Evolutionary conservation across 2,329 filamentous ascomycete genomes (phyloP).

Genomic region (Aspergillus sp.): DNA sequence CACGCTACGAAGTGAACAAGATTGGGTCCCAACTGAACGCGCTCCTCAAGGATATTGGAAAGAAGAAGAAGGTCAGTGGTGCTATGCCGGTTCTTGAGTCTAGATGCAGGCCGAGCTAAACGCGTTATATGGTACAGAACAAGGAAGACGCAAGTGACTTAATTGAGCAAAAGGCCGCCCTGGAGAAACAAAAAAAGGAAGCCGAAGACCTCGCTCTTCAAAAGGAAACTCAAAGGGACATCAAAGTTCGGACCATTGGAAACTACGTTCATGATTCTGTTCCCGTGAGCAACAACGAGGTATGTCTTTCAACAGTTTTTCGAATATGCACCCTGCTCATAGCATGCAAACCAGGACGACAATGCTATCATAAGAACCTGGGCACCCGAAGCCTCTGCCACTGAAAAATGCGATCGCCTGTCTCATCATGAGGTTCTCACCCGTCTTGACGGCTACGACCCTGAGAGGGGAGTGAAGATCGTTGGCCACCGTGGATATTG

Average conservation of each 20-base stretch:
- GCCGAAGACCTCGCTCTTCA: conserved; percentile 71
- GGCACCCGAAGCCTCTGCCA: conserved; percentile 71
- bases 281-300: conserved; percentile 78
- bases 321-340: not conserved
- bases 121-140: conserved; percentile 49
- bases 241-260: conserved; percentile 80
- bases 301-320: conserved; percentile 31
- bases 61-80: conserved; percentile 75
- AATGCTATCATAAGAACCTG: conserved; percentile 76
- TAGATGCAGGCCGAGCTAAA: conserved; percentile 8
- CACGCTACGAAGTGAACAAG: conserved; percentile 76
- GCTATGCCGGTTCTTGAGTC: not conserved
- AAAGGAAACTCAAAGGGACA: conserved; percentile 72
- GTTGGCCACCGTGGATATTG: conserved; percentile 95
- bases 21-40: conserved; percentile 83
- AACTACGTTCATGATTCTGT: conserved; percentile 91
- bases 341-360: conserved; percentile 58
- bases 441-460: conserved; percentile 86
- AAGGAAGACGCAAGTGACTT: conserved; percentile 86
- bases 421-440: conserved; percentile 94
- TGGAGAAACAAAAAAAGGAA: conserved; percentile 80
- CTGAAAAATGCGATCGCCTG: conserved; percentile 74
- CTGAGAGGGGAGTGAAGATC: conserved; percentile 88
- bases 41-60: conserved; percentile 83
- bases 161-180: conserved; percentile 71